A percentile compares a stretch with the other conserved stretches of the same genome.
Evolutionary conservation across 1,284 basidiomycete species (phyloP).

Genomic region (Cryptococcus hybrid): DNA sequence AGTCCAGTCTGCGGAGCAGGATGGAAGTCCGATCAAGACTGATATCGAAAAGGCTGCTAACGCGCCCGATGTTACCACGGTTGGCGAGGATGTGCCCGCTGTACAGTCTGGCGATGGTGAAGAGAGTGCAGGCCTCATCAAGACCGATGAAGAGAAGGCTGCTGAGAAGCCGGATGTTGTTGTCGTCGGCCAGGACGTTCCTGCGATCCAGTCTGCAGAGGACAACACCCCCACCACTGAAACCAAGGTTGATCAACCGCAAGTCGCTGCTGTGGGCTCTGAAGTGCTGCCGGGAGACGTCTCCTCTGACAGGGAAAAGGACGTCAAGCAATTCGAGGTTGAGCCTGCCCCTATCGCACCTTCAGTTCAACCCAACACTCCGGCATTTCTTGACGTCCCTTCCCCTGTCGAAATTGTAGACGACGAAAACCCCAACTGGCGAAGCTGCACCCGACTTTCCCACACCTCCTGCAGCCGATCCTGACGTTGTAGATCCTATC

Average conservation of each 20-base stretch:
- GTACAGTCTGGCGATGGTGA: not conserved
- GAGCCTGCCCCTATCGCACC: slow-evolving; percentile 38
- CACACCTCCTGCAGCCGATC: slow-evolving; percentile 20
- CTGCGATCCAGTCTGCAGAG: not conserved
- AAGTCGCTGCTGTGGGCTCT: slow-evolving; percentile 5
- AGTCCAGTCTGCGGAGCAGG: not conserved
- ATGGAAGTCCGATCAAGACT: not conserved
- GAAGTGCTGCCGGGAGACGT: not conserved
- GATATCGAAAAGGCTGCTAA: slow-evolving; percentile 1
- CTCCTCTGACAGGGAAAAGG: not conserved
- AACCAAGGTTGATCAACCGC: slow-evolving; percentile 5
- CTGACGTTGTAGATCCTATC: slow-evolving; percentile 18
- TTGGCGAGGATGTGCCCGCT: not conserved
- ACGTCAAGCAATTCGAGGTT: slow-evolving; percentile 34
- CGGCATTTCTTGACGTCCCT: not conserved
- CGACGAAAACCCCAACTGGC: slow-evolving; percentile 4
- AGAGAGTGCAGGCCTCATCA: slow-evolving; percentile 2
- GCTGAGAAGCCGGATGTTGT: not conserved
- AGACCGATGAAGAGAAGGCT: not conserved
- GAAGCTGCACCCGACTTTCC: slow-evolving; percentile 21
- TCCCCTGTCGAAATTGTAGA: not conserved
- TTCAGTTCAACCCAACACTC: not conserved
- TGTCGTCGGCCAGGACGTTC: not conserved
- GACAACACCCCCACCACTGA: not conserved
- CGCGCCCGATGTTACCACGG: not conserved